A percentile compares a stretch with the other conserved stretches of the same genome.
Evolutionary conservation across 371 early-diverging fungal genomes (phyloP).

Genomic region (Mucor sp.): DNA sequence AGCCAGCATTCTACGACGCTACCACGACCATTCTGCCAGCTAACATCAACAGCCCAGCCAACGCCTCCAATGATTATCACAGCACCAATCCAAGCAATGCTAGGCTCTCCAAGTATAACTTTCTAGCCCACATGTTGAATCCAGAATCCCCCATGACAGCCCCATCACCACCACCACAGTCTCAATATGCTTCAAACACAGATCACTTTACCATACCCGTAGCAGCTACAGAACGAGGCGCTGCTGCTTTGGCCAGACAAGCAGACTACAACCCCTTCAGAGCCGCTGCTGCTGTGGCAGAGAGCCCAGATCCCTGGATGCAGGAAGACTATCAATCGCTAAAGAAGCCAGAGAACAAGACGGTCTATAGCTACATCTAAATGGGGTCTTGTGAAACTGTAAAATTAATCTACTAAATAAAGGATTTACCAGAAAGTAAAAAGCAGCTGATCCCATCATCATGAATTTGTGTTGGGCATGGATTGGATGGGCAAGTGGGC

Average conservation of each 20-base stretch:
- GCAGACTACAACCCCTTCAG: background rate
- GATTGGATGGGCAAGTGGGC: too few relatives aligned
- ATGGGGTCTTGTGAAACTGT: background rate
- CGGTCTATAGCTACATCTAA: background rate
- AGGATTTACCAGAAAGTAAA: background rate
- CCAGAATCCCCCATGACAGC: background rate
- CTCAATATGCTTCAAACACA: background rate
- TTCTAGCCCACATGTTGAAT: constrained; percentile 28
- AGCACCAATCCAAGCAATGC: background rate
- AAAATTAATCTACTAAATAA: background rate
- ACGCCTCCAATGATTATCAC: background rate
- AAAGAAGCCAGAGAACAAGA: background rate
- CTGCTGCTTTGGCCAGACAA: background rate
- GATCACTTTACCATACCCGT: background rate
- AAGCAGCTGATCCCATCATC: too few relatives aligned
- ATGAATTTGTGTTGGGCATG: too few relatives aligned
- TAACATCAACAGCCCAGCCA: background rate
- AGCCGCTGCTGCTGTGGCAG: too few relatives aligned
- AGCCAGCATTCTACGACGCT: background rate
- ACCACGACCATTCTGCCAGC: constrained; percentile 1
- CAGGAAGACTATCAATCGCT: background rate
- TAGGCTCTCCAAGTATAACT: constrained; percentile 32
- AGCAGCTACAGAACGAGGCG: background rate
- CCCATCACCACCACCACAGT: background rate
- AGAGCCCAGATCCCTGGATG: background rate